phyloP scores from a whole-genome alignment of 345 rosid species.

The Citrus glauca region DNA sequence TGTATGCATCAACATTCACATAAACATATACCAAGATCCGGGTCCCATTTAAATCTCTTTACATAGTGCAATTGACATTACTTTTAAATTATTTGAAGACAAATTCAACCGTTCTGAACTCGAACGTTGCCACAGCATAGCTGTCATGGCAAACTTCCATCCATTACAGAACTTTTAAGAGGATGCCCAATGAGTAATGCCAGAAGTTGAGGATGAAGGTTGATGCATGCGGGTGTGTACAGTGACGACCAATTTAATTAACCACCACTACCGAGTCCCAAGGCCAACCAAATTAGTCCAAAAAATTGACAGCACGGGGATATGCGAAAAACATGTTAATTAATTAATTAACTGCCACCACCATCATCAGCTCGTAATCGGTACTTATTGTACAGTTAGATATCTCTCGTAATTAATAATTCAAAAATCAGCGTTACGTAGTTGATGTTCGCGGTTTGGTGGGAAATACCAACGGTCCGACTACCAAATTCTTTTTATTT shows the following conservation, averaged over 20 bases:
- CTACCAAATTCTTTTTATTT: not conserved
- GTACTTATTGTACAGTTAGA: not conserved
- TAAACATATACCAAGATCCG: no score
- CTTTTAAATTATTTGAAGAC: no score
- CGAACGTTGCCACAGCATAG: no score
- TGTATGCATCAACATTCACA: no score
- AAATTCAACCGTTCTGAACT: no score
- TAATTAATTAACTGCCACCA: not conserved
- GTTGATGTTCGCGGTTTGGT: not conserved
- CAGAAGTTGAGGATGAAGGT: no score
- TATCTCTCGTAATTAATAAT: not conserved
- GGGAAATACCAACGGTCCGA: not conserved
- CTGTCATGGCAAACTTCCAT: no score
- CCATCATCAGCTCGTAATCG: not conserved
- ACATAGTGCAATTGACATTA: no score
- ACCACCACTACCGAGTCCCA: not conserved
- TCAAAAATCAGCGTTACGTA: not conserved
- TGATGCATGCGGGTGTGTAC: no score
- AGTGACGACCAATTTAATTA: no score
- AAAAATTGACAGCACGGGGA: not conserved
- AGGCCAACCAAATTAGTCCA: slow-evolving; percentile 11
- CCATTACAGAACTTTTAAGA: no score
- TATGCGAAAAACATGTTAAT: not conserved
- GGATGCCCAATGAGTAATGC: not conserved
- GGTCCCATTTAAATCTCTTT: no score